These are phyloP conservation scores for Lablab purpureus DNA, from an alignment of 306 rosid genomes.

Conservation along the genomic window DNA sequence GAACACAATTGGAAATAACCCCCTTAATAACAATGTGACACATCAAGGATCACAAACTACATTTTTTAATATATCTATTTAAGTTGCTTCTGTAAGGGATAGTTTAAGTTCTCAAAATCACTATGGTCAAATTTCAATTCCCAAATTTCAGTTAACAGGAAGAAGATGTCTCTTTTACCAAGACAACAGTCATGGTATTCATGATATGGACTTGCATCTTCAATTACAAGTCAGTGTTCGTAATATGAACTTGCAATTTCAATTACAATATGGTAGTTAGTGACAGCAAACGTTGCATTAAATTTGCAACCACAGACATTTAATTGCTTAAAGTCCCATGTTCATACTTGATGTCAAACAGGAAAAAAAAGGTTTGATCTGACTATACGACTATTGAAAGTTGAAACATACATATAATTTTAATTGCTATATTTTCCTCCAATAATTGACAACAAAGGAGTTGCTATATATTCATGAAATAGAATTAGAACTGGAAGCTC, in stretches of 20 bases:
- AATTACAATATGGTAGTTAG: slow-evolving; percentile 21
- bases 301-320: slow-evolving; percentile 34
- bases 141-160: not conserved
- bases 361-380: not conserved
- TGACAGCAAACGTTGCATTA: slow-evolving; percentile 38
- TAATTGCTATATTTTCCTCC: not conserved
- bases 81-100: no score
- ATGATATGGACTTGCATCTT: slow-evolving; percentile 4
- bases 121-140: slow-evolving; percentile 36
- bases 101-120: slow-evolving; percentile 24
- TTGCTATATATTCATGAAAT: not conserved
- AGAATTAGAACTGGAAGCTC: not conserved
- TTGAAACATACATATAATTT: not conserved
- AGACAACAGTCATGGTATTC: not conserved
- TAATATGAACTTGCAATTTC: slow-evolving; percentile 18
- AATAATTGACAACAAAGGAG: not conserved
- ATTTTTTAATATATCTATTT: no score
- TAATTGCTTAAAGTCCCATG: slow-evolving; percentile 28
- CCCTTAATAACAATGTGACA: no score
- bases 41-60: no score
- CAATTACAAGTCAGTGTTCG: not conserved
- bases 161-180: not conserved
- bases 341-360: slow-evolving; percentile 29
- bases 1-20: no score
- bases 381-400: not conserved